Evolutionary conservation across 352 stramenopile species (phyloP).

Genomic region (Phytophthora fragariaefolia): DNA sequence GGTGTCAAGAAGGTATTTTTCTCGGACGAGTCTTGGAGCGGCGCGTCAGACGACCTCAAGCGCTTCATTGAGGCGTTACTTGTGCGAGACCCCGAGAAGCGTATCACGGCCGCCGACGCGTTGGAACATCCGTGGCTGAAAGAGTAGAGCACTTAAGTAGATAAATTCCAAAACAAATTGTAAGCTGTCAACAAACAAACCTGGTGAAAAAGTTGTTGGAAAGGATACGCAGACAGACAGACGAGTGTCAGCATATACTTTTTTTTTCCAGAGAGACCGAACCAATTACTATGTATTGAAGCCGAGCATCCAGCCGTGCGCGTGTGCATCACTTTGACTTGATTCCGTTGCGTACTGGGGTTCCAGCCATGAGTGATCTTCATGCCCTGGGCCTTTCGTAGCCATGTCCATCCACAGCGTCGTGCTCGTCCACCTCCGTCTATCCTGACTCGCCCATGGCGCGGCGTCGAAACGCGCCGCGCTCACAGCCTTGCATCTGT

Average conservation of each 20-base stretch:
- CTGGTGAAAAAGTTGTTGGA: constrained; percentile 14
- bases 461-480: too few relatives aligned
- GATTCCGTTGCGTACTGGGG: neutral
- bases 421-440: constrained; percentile 17
- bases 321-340: constrained; percentile 1
- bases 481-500: too few relatives aligned
- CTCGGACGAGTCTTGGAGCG: constrained; percentile 69
- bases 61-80: constrained; percentile 76
- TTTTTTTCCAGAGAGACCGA: constrained; percentile 38
- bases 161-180: constrained; percentile 15
- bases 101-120: constrained; percentile 69
- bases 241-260: constrained; percentile 39
- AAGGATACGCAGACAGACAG: constrained; percentile 4
- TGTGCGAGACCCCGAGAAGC: constrained; percentile 79
- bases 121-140: constrained; percentile 81
- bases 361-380: constrained; percentile 5
- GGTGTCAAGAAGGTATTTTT: constrained; percentile 82
- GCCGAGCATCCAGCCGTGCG: constrained; percentile 10
- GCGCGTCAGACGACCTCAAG: constrained; percentile 65
- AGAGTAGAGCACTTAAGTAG: constrained; percentile 29
- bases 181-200: constrained; percentile 14
- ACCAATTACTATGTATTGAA: constrained; percentile 52
- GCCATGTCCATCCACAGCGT: constrained; percentile 10
- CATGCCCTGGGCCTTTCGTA: constrained; percentile 3
- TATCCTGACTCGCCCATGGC: constrained; percentile 15